Evolutionary conservation across 805 yeast species (phyloP).

Genomic region (Jamesozyma rosinii): DNA sequence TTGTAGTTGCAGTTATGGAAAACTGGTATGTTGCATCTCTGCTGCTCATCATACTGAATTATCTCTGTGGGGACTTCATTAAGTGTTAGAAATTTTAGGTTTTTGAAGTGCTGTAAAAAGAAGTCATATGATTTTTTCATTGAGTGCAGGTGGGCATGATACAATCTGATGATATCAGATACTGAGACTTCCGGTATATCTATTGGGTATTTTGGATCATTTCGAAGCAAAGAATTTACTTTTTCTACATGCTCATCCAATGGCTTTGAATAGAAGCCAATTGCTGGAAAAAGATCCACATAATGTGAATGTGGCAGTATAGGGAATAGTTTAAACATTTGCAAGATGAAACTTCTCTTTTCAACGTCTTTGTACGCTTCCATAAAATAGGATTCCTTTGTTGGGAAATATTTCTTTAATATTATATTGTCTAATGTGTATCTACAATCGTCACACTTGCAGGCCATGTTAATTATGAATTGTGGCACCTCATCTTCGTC

Average conservation of each 20-base stretch:
- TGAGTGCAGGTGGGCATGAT: constrained; percentile 30
- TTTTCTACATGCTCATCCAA: constrained; percentile 19
- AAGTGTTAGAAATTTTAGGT: constrained; percentile 26
- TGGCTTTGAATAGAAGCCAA: constrained; percentile 29
- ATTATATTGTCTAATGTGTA: constrained; percentile 23
- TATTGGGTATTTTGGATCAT: not conserved
- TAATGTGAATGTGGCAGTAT: constrained; percentile 33
- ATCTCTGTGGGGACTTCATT: constrained; percentile 31
- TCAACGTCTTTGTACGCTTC: constrained; percentile 18
- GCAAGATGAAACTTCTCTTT: constrained; percentile 24
- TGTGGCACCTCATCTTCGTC: constrained; percentile 15
- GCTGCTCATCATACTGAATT: constrained; percentile 19
- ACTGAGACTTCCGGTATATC: not conserved
- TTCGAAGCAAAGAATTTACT: constrained; percentile 19
- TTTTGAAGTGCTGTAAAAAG: constrained; percentile 24
- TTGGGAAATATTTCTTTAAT: constrained; percentile 26
- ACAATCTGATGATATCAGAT: constrained; percentile 26
- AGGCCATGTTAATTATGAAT: constrained; percentile 15
- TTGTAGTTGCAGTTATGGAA: constrained; percentile 18
- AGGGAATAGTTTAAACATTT: constrained; percentile 25
- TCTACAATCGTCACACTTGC: constrained; percentile 24
- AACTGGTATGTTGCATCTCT: constrained; percentile 24
- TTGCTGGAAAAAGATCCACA: constrained; percentile 30
- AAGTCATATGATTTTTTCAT: constrained; percentile 28
- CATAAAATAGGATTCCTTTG: constrained; percentile 17